A percentile compares a stretch with the other conserved stretches of the same genome.
Conservation (phyloP, 108 stramenopile species). For the Cyclotella distinguenda region DNA sequence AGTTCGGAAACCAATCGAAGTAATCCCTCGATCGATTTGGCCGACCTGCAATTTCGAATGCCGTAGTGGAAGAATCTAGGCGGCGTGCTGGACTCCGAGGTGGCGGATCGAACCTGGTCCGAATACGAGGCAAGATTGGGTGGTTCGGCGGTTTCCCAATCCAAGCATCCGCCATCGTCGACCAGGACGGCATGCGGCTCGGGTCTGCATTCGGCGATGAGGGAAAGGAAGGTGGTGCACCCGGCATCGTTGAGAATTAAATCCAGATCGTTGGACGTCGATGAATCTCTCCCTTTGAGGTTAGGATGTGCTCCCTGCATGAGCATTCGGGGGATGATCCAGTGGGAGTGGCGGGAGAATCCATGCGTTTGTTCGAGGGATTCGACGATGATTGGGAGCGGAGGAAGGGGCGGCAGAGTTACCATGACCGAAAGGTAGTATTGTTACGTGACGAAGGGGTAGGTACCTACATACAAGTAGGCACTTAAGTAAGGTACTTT, state of each 20-base stretch:
- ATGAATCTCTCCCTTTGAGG: no score
- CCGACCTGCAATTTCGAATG: slow-evolving; percentile 7
- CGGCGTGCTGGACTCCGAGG: not conserved
- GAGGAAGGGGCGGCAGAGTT: no score
- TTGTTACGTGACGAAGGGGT: no score
- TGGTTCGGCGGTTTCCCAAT: slow-evolving; percentile 5
- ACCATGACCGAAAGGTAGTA: no score
- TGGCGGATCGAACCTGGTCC: not conserved
- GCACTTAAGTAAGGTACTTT: no score
- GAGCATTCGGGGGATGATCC: slow-evolving; percentile 8
- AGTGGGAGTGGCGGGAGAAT: no score
- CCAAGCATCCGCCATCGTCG: not conserved
- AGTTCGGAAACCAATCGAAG: not conserved
- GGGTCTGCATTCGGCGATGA: slow-evolving; percentile 5
- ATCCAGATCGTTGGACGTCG: not conserved
- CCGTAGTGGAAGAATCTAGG: slow-evolving; percentile 32
- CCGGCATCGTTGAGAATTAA: slow-evolving; percentile 3
- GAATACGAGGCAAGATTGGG: slow-evolving; percentile 16
- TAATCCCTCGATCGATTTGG: slow-evolving; percentile 15
- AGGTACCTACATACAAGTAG: no score
- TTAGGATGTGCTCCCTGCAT: slow-evolving; percentile 22
- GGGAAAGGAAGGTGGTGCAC: slow-evolving; percentile 2
- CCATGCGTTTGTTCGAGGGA: no score
- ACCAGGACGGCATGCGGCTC: slow-evolving; percentile 4
- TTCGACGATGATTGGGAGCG: no score